phyloP scores from a whole-genome alignment of 2,329 filamentous ascomycete species.

The Cercospora zeae-maydis region DNA sequence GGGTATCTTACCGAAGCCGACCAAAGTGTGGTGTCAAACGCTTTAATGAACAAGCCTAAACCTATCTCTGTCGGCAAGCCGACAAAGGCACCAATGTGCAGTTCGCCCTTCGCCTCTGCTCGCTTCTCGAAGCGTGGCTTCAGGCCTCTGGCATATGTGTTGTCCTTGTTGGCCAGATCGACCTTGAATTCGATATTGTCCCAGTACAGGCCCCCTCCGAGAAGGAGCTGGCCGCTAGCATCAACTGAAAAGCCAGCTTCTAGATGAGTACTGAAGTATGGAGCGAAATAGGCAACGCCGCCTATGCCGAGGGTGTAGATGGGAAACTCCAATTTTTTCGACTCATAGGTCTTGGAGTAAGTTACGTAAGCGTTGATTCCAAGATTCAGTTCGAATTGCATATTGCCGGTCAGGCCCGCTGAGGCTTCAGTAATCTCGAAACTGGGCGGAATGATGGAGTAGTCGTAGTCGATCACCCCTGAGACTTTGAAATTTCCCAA shows the following conservation, averaged over 20 bases:
- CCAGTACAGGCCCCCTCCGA: constrained; percentile 6
- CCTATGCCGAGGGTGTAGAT: background rate
- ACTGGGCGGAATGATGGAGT: background rate
- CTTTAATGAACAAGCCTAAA: background rate
- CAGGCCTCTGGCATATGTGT: background rate
- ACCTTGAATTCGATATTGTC: constrained; percentile 4
- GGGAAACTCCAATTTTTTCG: background rate
- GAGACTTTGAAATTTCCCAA: background rate
- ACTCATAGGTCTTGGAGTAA: background rate
- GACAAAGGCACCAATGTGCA: background rate
- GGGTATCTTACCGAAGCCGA: background rate
- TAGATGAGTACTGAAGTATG: background rate
- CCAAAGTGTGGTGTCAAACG: background rate
- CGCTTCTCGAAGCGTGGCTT: background rate
- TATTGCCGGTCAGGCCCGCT: background rate
- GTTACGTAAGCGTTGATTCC: background rate
- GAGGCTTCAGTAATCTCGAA: background rate
- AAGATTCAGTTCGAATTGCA: background rate
- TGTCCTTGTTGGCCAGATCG: background rate
- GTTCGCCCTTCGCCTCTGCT: constrained; percentile 4
- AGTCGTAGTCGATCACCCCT: background rate
- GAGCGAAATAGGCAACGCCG: background rate
- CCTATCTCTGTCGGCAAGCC: constrained; percentile 6
- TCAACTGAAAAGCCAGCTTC: background rate
- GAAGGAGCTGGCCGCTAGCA: background rate